Evolutionary conservation across 202 grass and related monocot genomes (phyloP), one percentile per base, ranked within the genome.

Genomic region (Digitaria exilis): DNA sequence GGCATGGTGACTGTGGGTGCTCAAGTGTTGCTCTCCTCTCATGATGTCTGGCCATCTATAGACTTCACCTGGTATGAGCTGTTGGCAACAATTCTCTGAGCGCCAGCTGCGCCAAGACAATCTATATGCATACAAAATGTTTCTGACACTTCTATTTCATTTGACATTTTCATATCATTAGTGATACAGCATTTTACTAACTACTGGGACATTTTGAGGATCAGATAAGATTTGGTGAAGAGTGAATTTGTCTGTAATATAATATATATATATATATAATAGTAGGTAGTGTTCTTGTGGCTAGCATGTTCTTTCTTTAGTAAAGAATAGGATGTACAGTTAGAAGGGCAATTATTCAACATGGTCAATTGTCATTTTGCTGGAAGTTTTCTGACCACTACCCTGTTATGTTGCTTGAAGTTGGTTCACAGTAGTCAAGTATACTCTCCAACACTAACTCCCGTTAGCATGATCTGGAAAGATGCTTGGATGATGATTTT

Each of bases 251-350:
- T 70, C 35, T 87, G 32, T 79, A 42, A 52, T 82, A 77, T 75
- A 50, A 0, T 62, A 69, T 52, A 43, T 82, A 59, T n/a, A n/a
- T n/a, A n/a, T n/a, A n/a, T n/a, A n/a, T 34, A 34, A 4, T 72
- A 58, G 78, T 67, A 58, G 78, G 83, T 78, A 73, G 29, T 61
- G 58, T 82, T 86, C 83, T 86, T 73, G 79, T 78, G 66, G 37
- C 73, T 46, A 60, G 83, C 79, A 86, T 82, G 66, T 86, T 86
- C 65, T 71, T 67, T 56, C 66, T 42, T 72, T 60, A 43, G 48
- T 69, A 82, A 73, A 82, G 25, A 86, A 78, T 48, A 52, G 46
- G 34, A 66, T 79, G 80, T 64, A 70, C 75, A 57, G 51, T 79
- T 79, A 61, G 41, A 34, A 25, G 6, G 79, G 7, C 52, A 41